Base-by-base conservation (phyloP, 2,329 filamentous ascomycete species). In the Coniochaeta sp. region DNA sequence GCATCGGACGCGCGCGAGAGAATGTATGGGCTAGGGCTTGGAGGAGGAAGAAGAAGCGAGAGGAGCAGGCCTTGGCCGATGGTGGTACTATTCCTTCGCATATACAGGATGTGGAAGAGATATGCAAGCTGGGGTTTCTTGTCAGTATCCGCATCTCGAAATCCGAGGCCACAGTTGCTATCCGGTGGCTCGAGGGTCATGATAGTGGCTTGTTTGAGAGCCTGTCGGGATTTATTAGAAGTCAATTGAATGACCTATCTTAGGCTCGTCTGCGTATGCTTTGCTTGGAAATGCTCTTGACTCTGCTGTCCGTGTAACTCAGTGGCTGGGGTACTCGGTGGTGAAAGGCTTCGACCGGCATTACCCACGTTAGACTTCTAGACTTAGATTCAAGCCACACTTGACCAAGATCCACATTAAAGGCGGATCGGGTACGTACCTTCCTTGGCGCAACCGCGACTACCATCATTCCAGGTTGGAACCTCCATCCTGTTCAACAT, bases 1-100 rank as follows among this genome's bases (percentile, higher is more conserved):
- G 89, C 0, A 63, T 82, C 0, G 85, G 87, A 1, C 78, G 83
- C 51, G 77, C 83, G 0, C 71, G 73, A n/a, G 78, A 78, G 51
- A 90, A 91, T 60, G 87, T 92, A 1, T 95, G 90, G 90, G 83
- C 83, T 26, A 73, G 90, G 22, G 79, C 85, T 6, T 91, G 87
- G 65, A 78, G 89, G 33, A 74, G 89, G 49, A 81, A 79, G 60
- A 78, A 71, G 63, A 62, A 65, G 52, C 63, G 65, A 52, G 65
- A 71, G 58, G 56, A 58, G 52, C 52, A 28, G 26, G 50, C 51
- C 6, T 31, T 32, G 56, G 56, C 63, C 2, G 66, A 65, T 14
- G 63, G 65, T 13, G 64, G 66, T n/a, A 59, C 65, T 38, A 24
- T 22, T 24, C 8, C 38, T 24, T 13, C 18, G 22, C 38, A 26